Percentiles rank a stretch among this genome's conserved stretches.
Evolutionary conservation across 495 filamentous ascomycete species (phyloP).

Genomic region (Xylaria acuta): DNA sequence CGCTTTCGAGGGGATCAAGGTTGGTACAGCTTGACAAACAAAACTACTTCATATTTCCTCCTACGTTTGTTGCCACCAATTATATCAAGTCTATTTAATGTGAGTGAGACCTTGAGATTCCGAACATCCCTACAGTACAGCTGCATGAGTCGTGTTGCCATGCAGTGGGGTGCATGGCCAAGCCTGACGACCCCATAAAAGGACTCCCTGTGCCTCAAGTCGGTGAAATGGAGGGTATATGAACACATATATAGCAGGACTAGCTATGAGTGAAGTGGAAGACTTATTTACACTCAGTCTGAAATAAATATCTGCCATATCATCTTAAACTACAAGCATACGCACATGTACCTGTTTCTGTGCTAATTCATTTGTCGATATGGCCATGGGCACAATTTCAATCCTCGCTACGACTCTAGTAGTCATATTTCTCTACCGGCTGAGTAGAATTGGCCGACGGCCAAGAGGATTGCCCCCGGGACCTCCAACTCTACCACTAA

Average conservation of each 20-base stretch:
- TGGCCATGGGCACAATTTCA: neutral
- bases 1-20: neutral
- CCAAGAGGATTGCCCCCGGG: conserved; percentile 37
- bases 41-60: neutral
- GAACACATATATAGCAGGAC: neutral
- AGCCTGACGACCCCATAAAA: neutral
- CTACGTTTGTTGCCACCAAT: neutral
- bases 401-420: neutral
- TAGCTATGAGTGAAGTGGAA: too few species aligned
- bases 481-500: conserved; percentile 38
- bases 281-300: neutral
- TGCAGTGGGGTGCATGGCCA: neutral
- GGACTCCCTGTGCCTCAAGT: too few species aligned
- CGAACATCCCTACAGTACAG: neutral
- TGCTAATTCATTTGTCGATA: neutral
- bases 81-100: neutral
- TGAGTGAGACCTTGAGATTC: neutral
- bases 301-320: neutral
- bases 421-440: conserved; percentile 28
- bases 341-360: neutral
- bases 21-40: neutral
- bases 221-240: neutral
- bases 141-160: neutral
- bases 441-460: conserved; percentile 32
- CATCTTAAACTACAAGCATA: neutral